A percentile compares a stretch with the other conserved stretches of the same genome.
These are phyloP conservation scores for Nemania serpens DNA, from an alignment of 2,329 filamentous ascomycete genomes.

Conservation along the genomic window DNA sequence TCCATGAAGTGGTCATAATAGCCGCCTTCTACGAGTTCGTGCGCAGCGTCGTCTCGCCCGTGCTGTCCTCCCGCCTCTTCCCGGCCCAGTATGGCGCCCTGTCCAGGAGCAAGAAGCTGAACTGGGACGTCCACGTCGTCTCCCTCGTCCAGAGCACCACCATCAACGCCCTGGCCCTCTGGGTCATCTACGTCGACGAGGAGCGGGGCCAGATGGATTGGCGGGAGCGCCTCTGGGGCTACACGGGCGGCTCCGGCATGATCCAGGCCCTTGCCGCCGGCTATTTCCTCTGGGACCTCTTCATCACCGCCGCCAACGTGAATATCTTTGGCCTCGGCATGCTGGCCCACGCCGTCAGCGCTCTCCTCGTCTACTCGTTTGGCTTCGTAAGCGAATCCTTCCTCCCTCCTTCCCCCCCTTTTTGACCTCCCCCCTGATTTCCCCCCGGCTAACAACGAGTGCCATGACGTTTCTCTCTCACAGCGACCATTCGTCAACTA, in stretches of 20 bases:
- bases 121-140: slow-evolving; percentile 86
- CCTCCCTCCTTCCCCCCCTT: background rate
- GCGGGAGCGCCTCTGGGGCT: slow-evolving; percentile 75
- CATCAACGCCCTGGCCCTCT: slow-evolving; percentile 75
- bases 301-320: slow-evolving; percentile 69
- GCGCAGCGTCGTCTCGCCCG: slow-evolving; percentile 69
- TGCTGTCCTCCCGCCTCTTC: slow-evolving; percentile 65
- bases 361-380: slow-evolving; percentile 73
- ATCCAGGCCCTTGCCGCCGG: slow-evolving; percentile 77
- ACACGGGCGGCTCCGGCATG: slow-evolving; percentile 72
- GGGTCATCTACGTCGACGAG: slow-evolving; percentile 70
- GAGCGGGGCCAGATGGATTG: slow-evolving; percentile 70
- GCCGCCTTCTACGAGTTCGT: slow-evolving; percentile 71
- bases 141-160: slow-evolving; percentile 77
- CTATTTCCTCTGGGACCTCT: slow-evolving; percentile 84
- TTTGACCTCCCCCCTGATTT: background rate
- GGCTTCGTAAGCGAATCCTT: slow-evolving; percentile 69
- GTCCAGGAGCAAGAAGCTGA: slow-evolving; percentile 67
- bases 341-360: slow-evolving; percentile 76
- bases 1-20: slow-evolving; percentile 74
- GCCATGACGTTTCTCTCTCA: background rate
- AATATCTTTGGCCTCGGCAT: slow-evolving; percentile 77
- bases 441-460: slow-evolving; percentile 1
- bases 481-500: slow-evolving; percentile 85
- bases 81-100: slow-evolving; percentile 66